Evolutionary conservation across 2,329 filamentous ascomycete species (phyloP).

Genomic region (Colletotrichum tabaci): DNA sequence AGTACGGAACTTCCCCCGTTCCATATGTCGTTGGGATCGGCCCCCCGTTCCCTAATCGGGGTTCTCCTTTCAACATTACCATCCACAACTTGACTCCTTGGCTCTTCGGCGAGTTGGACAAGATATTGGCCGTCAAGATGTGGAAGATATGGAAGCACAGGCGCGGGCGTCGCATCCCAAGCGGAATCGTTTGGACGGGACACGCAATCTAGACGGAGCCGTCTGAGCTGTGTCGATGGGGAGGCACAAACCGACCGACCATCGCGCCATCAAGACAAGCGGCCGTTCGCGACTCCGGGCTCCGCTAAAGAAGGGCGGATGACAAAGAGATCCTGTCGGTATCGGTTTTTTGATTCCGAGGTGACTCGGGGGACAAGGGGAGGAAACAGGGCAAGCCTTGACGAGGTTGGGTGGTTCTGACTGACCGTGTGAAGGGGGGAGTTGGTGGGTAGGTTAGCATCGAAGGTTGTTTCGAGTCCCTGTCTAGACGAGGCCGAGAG

Average conservation of each 20-base stretch:
- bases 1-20: too few relatives aligned
- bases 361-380: neutral
- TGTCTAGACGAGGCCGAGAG: conserved; percentile 9
- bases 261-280: neutral
- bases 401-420: neutral
- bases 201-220: conserved; percentile 22
- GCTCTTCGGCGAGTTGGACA: neutral
- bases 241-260: neutral
- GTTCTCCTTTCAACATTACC: too few relatives aligned
- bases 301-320: conserved; percentile 38
- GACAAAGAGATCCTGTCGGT: conserved; percentile 21
- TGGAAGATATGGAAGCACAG: neutral
- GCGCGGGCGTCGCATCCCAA: conserved; percentile 12
- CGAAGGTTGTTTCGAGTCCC: conserved; percentile 24
- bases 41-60: neutral
- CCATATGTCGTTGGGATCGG: neutral
- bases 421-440: too few relatives aligned
- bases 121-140: neutral
- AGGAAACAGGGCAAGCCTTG: conserved; percentile 21
- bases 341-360: conserved; percentile 4
- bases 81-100: neutral
- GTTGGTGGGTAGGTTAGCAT: neutral
- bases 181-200: conserved; percentile 7
- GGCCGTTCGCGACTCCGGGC: conserved; percentile 3
- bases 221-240: neutral